Evolutionary conservation across 1,139 yeast species (phyloP), one percentile per base, ranked within the genome.

Genomic region (Hansenula lynferdii): DNA sequence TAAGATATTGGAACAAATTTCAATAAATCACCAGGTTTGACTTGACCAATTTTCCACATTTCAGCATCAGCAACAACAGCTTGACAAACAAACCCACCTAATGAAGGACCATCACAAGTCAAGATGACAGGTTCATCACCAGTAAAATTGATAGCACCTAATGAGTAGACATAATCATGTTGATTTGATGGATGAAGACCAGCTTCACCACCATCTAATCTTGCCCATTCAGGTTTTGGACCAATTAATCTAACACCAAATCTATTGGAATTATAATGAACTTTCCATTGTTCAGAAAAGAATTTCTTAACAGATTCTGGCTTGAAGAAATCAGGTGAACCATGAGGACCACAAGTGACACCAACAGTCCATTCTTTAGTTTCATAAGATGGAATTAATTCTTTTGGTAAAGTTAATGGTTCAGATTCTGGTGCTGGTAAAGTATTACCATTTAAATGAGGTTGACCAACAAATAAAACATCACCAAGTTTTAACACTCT

Each of bases 41-140:
- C 90, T 67, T 92, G 97, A 39, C 98, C 98, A 58, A 92, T 85
- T 67, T 92, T 92, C 97, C 97, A 92, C 84, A 92, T 79, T 66
- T 92, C 98, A 25, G 95, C 87, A 59, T 89, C 95, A 21, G 87
- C 85, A 46, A 92, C 95, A 42, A 90, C 97, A 6, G 95, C 97
- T 56, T 87, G 85, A 65, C 97, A 92, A 28, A 92, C 97, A 58
- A 92, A 92, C 1, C 98, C 98, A 55, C 97, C 97, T 47, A 92
- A 75, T 12, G 96, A 85, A 36, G 97, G 97, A 44, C 97, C 97
- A 64, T 92, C 98, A 57, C 96, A 86, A 9, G 97, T 86, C 62
- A 92, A 74, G 50, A 92, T 87, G 25, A 92, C 98, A 4, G 97
- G 97, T 62, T 90, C 97, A 63, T 92, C 97, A 63, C 98, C 98